Evolutionary conservation across 2,329 filamentous ascomycete species (phyloP), one percentile per base, ranked within the genome.

Genomic region (Aureobasidium mangrovei): DNA sequence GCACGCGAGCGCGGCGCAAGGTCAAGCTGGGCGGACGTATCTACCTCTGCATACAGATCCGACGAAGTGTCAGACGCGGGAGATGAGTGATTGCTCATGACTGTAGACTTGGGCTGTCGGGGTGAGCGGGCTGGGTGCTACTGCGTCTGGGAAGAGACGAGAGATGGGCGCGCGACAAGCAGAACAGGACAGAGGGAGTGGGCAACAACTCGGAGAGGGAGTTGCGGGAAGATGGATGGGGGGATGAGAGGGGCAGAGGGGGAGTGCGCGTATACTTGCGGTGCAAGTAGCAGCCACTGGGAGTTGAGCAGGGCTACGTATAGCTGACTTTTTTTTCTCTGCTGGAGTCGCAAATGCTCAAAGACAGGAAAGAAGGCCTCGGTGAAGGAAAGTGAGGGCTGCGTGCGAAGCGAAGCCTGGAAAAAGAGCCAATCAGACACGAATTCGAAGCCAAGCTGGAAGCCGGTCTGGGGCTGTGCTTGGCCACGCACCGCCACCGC

Each of bases 31-130:
- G 40, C 18, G 31, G 48, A 36, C 39, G 48, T 36, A 43, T 52
- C 41, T 54, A 45, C 51, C 51, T 54, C 51, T 41, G 41, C 51
- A 46, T 54, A 54, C n/a, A 54, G 28, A 38, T 54, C 51, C 33
- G 41, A 45, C 28, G 51, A 54, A 54, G 51, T 24, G 40, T 54
- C 51, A n/a, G 51, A 46, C 26, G 47, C 36, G 36, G 47, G 47
- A 51, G 47, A 51, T 18, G 39, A 27, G 8, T 12, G 7, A 27
- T 32, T 33, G 12, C 28, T 28, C 47, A 51, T 51, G 18, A 9
- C 35, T 39, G 45, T 12, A 7, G 24, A 24, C 8, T 41, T 35
- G 7, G 38, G 38, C 36, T 8, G 48, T 52, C 48, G 43, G 40
- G 28, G 12, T 24, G 26, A 7, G 18, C 36, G 33, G 27, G 36